Evolutionary conservation across 192 early-diverging fungal genomes (phyloP), one percentile per base, ranked within the genome.

Genomic region (Backusella tuberculispora): DNA sequence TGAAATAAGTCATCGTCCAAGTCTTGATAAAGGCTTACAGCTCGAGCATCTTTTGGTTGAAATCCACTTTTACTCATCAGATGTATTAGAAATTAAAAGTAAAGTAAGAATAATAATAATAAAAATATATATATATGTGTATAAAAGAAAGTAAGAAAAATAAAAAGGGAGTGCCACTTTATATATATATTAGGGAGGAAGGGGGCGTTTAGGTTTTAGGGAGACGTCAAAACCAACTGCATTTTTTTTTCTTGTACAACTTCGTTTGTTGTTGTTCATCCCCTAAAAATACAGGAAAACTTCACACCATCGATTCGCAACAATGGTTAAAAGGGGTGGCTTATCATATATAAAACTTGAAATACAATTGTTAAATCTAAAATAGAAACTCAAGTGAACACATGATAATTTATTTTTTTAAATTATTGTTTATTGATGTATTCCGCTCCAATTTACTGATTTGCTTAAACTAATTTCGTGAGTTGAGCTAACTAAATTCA

Each of bases 1-100:
- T 66, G 40, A 21, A 74, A 26, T 53, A 44, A 47, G 4, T 60
- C 53, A 34, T 66, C 70, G 42, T 72, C 63, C 21, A 66, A 72
- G 34, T 72, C 69, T 60, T 72, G 53, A 72, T 60, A 72, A 67
- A 67, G 37, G 12, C 66, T 67, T 10, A 67, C 66, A 19, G 66
- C 66, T 24, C 71, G 48, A 42, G 71, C 50, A 45, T 72, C 50
- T 60, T 72, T 72, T n/a, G 71, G 71, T 45, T 72, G 29, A 15
- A 63, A 63, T 24, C 50, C 50, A 24, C 37, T 37, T 24, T 72
- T 72, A 41, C 56, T 48, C 53, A 56, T 48, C 48, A 56, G 40
- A 38, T 72, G 34, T 38, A 37, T 42, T 9, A 34, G 13, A 38
- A 19, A 53, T 56, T 21, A 34, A 70, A 47, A 70, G 10, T 34